Percentiles rank a stretch among this genome's conserved stretches.
Evolutionary conservation across 805 yeast genomes (phyloP).

Genomic region (Alloascoidea africana): DNA sequence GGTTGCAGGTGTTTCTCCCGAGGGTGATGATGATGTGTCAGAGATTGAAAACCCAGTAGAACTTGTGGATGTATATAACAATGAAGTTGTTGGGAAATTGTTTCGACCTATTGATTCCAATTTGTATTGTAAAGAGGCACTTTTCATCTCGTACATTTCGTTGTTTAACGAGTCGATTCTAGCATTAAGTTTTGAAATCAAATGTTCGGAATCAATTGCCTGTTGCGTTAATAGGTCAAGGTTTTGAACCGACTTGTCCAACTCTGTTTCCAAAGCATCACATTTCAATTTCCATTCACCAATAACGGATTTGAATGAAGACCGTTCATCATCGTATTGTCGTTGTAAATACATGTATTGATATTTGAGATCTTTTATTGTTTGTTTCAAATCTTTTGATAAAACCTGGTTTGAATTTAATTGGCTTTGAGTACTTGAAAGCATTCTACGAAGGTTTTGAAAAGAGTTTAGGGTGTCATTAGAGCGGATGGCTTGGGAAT

Average conservation of each 20-base stretch:
- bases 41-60: too few species aligned
- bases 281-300: slow-evolving; percentile 14
- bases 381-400: neutral
- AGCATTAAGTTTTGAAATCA: slow-evolving; percentile 13
- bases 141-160: slow-evolving; percentile 8
- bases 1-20: too few species aligned
- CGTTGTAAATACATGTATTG: neutral
- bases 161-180: slow-evolving; percentile 12
- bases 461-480: neutral
- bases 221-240: slow-evolving; percentile 21
- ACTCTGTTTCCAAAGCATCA: slow-evolving; percentile 16
- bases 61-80: too few species aligned
- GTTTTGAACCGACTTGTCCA: slow-evolving; percentile 15
- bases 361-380: neutral
- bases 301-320: slow-evolving; percentile 2
- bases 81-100: too few species aligned
- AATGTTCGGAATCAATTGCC: slow-evolving; percentile 19
- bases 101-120: neutral
- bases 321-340: slow-evolving; percentile 1
- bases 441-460: neutral
- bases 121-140: neutral
- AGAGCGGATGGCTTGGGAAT: neutral
- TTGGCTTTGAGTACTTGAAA: neutral
- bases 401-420: neutral
- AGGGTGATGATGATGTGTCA: too few species aligned